Evolutionary conservation across 176 grass and related monocot genomes (phyloP), one percentile per base, ranked within the genome.

Genomic region (Cenchrus fungigraminus): DNA sequence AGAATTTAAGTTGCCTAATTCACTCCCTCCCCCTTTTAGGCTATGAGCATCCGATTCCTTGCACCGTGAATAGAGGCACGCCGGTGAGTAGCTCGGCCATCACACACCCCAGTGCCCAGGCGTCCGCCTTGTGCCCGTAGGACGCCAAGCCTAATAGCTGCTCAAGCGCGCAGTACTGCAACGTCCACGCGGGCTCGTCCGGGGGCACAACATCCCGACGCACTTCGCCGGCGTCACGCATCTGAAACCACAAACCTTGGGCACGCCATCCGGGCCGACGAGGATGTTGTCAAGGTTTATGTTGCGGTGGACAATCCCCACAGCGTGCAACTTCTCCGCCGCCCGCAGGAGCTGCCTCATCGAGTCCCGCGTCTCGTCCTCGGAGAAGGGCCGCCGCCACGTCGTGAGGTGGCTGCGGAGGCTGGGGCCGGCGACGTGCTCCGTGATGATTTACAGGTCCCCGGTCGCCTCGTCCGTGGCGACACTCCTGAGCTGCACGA

Each of bases 201-300:
- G 19, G 19, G 74, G 34, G 34, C 20, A 56, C 16, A 7, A 0
- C 59, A 1, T 12, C 12, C 57, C 37, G 9, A 14, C 2, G 12
- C 2, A 16, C 52, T 4, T 17, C 22, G 1, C 25, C 25, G 28
- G 51, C 73, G 8, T 22, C 28, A 28, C 72, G 28, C 29, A 37
- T 28, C 87, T 65, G 74, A 88, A 88, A 19, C 83, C 81, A 29
- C 80, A 70, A 44, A 89, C 66, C 81, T 89, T 89, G 8, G 83
- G 71, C 34, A 4, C 45, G 45, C 66, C 58, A 28, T 6, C 31
- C 13, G 55, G 0, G 54, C 32, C 17, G 10, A 82, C 56, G 54
- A 90, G 42, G 73, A 90, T 49, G 68, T 85, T 89, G 20, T 76
- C 40, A 0, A 68, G 82, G 14, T 76, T 90, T 42, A 90, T 61